These are phyloP conservation scores for Monosporascus ibericus DNA, from an alignment of 2,329 filamentous ascomycete species.

Conservation along the genomic window DNA sequence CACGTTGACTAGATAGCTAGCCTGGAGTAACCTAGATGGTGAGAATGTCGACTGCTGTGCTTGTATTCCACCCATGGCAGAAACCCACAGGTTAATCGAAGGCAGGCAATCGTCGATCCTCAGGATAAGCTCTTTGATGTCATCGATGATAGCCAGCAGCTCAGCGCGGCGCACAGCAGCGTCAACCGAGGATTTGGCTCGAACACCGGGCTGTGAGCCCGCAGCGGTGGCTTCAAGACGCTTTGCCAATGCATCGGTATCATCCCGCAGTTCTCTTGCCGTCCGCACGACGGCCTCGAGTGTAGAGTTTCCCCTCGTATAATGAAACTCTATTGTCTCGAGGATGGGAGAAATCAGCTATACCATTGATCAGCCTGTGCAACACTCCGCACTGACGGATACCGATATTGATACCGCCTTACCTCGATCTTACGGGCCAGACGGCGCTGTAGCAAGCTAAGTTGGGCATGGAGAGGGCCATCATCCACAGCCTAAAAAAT, in stretches of 20 bases:
- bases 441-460: constrained; percentile 64
- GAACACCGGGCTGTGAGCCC: constrained; percentile 32
- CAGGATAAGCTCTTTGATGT: constrained; percentile 68
- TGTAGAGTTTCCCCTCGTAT: constrained; percentile 43
- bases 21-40: constrained; percentile 83
- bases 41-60: constrained; percentile 78
- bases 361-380: constrained; percentile 2
- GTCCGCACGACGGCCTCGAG: constrained; percentile 80
- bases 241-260: constrained; percentile 74
- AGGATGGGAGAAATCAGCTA: constrained; percentile 27
- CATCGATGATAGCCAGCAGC: constrained; percentile 62
- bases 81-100: constrained; percentile 87
- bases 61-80: constrained; percentile 83
- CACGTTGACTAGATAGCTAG: constrained; percentile 82
- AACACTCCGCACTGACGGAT: too few relatives aligned
- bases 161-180: constrained; percentile 55
- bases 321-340: constrained; percentile 36
- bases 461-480: constrained; percentile 58
- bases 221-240: constrained; percentile 65
- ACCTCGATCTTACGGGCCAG: constrained; percentile 83
- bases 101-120: constrained; percentile 90
- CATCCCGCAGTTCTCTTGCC: constrained; percentile 74
- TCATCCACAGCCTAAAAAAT: constrained; percentile 57
- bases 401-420: constrained; percentile 13
- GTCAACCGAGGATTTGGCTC: constrained; percentile 39